Conservation (phyloP, 1,284 basidiomycete species). For the Apiotrichum gamsii region DNA sequence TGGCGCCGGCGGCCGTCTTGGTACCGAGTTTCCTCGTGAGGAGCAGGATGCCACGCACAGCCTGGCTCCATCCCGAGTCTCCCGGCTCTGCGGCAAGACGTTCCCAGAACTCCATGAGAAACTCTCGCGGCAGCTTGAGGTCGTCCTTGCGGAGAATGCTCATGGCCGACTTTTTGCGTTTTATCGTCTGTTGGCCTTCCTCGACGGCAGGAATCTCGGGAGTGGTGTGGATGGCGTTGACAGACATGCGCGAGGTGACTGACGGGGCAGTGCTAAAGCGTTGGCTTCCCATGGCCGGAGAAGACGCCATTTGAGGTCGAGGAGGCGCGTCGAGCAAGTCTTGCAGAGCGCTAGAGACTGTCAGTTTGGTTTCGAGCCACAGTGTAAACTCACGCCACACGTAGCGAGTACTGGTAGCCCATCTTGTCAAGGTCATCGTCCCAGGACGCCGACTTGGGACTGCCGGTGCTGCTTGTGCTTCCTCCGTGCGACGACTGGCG, state of each 20-base stretch:
- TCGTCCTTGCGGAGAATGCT: slow-evolving; percentile 25
- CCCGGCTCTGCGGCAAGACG: slow-evolving; percentile 35
- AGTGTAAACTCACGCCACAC: slow-evolving; percentile 37
- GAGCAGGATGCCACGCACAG: slow-evolving; percentile 31
- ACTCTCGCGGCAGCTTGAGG: slow-evolving; percentile 42
- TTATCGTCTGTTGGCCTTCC: neutral
- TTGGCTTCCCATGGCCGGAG: neutral
- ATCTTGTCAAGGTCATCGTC: slow-evolving; percentile 36
- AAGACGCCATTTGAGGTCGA: slow-evolving; percentile 9
- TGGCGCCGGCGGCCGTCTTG: slow-evolving; percentile 39
- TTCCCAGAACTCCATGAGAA: slow-evolving; percentile 41
- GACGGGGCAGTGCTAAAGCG: slow-evolving; percentile 3
- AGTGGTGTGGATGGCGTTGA: slow-evolving; percentile 4
- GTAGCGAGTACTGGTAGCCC: slow-evolving; percentile 41
- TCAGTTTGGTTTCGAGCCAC: neutral
- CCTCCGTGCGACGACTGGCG: neutral
- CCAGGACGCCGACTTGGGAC: neutral
- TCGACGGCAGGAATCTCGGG: slow-evolving; percentile 9
- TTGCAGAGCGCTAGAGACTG: slow-evolving; percentile 10
- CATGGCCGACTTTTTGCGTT: slow-evolving; percentile 22
- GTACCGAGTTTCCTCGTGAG: slow-evolving; percentile 40
- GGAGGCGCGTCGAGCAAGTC: slow-evolving; percentile 6
- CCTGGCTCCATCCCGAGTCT: slow-evolving; percentile 33
- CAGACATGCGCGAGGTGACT: slow-evolving; percentile 1
- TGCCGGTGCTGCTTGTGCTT: too few relatives aligned